Percentiles rank a stretch among this genome's conserved stretches.
Evolutionary conservation across 2,329 filamentous ascomycete species (phyloP).

Genomic region (Neonectria neomacrospora): DNA sequence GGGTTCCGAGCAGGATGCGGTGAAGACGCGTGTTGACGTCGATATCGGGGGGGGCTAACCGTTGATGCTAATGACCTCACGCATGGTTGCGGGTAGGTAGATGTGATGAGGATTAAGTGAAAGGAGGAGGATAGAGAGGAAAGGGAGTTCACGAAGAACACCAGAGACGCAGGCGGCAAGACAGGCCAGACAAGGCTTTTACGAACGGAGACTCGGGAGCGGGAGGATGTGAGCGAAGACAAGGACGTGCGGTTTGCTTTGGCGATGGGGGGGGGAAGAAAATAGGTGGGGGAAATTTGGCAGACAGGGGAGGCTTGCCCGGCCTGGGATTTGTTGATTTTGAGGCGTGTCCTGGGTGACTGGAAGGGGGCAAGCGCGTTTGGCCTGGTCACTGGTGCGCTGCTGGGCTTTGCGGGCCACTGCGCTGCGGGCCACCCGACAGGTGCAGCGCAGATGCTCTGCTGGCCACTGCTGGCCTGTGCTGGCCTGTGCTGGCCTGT

Average conservation of each 20-base stretch:
- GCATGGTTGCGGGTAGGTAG: constrained; percentile 74
- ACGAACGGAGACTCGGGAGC: constrained; percentile 41
- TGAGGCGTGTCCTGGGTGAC: constrained; percentile 48
- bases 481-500: neutral
- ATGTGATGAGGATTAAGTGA: constrained; percentile 39
- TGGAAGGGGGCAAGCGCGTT: constrained; percentile 52
- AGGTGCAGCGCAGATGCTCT: neutral
- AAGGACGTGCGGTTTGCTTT: constrained; percentile 42
- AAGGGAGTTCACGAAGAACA: constrained; percentile 42
- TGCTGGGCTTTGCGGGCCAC: constrained; percentile 33
- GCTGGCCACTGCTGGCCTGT: neutral
- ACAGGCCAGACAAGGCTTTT: constrained; percentile 46
- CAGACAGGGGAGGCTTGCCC: constrained; percentile 49
- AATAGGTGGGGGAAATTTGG: constrained; percentile 62
- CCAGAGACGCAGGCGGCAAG: constrained; percentile 35
- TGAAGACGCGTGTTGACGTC: constrained; percentile 51
- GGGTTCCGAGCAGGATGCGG: constrained; percentile 51
- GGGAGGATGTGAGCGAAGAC: constrained; percentile 44
- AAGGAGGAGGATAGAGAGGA: constrained; percentile 46
- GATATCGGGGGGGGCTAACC: constrained; percentile 69
- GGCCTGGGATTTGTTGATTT: constrained; percentile 55
- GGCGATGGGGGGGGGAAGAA: constrained; percentile 48
- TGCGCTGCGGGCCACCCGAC: constrained; percentile 27
- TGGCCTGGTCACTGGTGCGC: constrained; percentile 29
- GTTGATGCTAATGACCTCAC: constrained; percentile 99